Percentiles rank a stretch among this genome's conserved stretches.
These are phyloP conservation scores for Trametes polyzona DNA, from an alignment of 1,284 basidiomycete species.

Conservation along the genomic window DNA sequence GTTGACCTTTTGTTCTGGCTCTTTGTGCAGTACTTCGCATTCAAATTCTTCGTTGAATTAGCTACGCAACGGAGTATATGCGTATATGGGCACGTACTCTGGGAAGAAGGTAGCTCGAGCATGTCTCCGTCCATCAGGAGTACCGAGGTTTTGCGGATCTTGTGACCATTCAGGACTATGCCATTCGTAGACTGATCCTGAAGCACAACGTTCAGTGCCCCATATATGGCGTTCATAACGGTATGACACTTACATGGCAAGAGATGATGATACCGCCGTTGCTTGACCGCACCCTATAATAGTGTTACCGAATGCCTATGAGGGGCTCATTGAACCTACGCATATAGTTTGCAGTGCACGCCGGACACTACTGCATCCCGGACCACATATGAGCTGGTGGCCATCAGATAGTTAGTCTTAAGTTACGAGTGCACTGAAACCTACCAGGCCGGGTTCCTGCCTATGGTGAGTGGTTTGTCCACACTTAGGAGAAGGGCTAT, in stretches of 20 bases:
- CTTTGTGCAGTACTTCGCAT: constrained; percentile 61
- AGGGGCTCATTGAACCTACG: too few relatives aligned
- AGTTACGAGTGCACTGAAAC: neutral
- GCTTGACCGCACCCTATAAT: constrained; percentile 72
- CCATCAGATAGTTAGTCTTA: neutral
- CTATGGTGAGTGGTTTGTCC: constrained; percentile 66
- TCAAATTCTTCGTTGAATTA: constrained; percentile 56
- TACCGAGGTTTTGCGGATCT: constrained; percentile 62
- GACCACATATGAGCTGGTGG: constrained; percentile 51
- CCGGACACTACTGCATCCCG: constrained; percentile 60
- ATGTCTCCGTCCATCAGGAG: constrained; percentile 78
- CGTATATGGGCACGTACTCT: constrained; percentile 45
- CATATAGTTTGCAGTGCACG: constrained; percentile 79
- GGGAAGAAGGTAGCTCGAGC: constrained; percentile 66
- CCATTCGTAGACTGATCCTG: constrained; percentile 84
- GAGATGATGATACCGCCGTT: constrained; percentile 75
- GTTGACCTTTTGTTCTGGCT: constrained; percentile 52
- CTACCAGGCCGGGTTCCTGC: constrained; percentile 53
- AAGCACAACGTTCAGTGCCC: constrained; percentile 1
- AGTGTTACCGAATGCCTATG: too few relatives aligned
- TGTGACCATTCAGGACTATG: constrained; percentile 68
- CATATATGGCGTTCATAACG: neutral
- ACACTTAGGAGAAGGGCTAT: constrained; percentile 51
- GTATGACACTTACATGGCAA: constrained; percentile 58
- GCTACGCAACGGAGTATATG: neutral